Percentiles rank a stretch among this genome's conserved stretches.
Evolutionary conservation across 768 basidiomycete genomes (phyloP).

Genomic region (Mycena metata): DNA sequence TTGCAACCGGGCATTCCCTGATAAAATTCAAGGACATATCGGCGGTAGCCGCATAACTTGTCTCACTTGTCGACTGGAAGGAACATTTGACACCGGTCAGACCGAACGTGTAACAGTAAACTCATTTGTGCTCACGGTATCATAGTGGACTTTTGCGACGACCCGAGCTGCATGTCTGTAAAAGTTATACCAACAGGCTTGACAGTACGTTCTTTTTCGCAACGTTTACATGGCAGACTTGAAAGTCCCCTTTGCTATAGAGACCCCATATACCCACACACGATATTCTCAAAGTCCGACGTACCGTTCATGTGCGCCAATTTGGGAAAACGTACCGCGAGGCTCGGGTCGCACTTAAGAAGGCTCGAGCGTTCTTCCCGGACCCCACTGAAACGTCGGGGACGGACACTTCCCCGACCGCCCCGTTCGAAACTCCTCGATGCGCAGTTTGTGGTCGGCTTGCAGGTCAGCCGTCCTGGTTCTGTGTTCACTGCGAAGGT

Average conservation of each 20-base stretch:
- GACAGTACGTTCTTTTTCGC: constrained; percentile 18
- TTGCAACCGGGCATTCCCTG: too few relatives aligned
- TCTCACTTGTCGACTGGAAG: constrained; percentile 44
- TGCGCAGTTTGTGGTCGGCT: constrained; percentile 42
- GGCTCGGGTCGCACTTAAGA: constrained; percentile 41
- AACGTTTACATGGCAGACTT: not conserved
- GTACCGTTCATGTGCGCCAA: constrained; percentile 35
- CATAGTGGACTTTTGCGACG: constrained; percentile 47
- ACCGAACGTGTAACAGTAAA: not conserved
- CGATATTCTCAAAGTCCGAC: constrained; percentile 46
- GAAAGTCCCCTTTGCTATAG: constrained; percentile 7
- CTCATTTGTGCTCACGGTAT: not conserved
- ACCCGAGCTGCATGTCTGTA: constrained; percentile 39
- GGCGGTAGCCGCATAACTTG: constrained; percentile 49
- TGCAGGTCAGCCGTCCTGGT: constrained; percentile 47
- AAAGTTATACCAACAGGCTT: constrained; percentile 36
- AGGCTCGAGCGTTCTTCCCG: constrained; percentile 32
- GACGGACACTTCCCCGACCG: not conserved
- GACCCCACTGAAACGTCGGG: constrained; percentile 10
- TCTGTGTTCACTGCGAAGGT: constrained; percentile 46
- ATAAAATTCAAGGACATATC: constrained; percentile 42
- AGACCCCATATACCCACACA: constrained; percentile 46
- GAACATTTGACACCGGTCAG: constrained; percentile 37
- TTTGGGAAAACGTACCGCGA: constrained; percentile 38
- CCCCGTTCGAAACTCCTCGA: not conserved